Base-by-base conservation (phyloP, 345 rosid genomes). In the Cardamine occulta region DNA sequence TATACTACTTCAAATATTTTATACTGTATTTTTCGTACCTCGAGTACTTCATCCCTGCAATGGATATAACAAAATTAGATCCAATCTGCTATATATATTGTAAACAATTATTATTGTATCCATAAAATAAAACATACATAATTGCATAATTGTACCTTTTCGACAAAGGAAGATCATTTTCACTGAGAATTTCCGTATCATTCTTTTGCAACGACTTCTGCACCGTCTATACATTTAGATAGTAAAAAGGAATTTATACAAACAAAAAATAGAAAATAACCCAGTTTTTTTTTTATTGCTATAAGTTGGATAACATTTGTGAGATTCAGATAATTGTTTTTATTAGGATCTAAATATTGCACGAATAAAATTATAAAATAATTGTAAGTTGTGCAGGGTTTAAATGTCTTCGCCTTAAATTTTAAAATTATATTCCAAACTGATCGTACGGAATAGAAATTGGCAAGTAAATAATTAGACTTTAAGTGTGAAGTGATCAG, bases 21-120 rank as follows among this genome's bases (percentile, higher is more conserved):
- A 17, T 6, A 13, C 45, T 24, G 17, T 63, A 31, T 54, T 31
- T 53, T 53, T 5, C 2, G 3, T 63, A 73, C 71, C 71, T 54
- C 14, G 4, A 12, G 40, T 39, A 7, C 12, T 31, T 28, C 49
- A 55, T 19, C 64, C 17, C 77, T 74, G 71, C 57, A 65, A 74
- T 4, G 14, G 44, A 21, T 15, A 32, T 29, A 64, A 0, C 9
- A 42, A 21, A 35, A 53, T 63, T 73, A 63, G 35, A 19, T 14
- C 8, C 1, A 8, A 14, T 35, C 0, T 60, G 13, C 0, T 13
- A 51, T 48, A 34, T 21, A 51, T 52, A 42, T 1, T 47, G 8
- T 13, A 44, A 31, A 6, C 0, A 21, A 29, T 14, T 42, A 42
- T 42, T 4, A 5, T 12, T 40, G 45, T 40, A 40, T 1, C 48